Percentiles rank a stretch among this genome's conserved stretches.
Evolutionary conservation across 1,284 basidiomycete genomes (phyloP).

Genomic region (Quambalaria eucalypti): DNA sequence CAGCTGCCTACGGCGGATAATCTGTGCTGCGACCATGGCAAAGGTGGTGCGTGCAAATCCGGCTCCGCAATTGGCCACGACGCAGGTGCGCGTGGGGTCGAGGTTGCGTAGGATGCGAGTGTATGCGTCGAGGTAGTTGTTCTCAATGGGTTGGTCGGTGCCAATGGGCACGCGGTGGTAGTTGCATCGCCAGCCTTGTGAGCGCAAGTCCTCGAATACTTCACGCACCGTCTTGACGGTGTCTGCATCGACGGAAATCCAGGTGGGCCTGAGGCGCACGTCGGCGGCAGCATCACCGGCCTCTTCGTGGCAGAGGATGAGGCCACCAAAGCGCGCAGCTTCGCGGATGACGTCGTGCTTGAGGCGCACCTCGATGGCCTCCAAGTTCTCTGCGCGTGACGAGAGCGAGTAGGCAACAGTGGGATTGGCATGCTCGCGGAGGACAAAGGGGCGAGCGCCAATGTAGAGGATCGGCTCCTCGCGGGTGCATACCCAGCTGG

Average conservation of each 20-base stretch:
- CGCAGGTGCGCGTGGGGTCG: slow-evolving; percentile 69
- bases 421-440: slow-evolving; percentile 83
- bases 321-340: slow-evolving; percentile 72
- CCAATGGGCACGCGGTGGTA: slow-evolving; percentile 76
- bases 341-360: slow-evolving; percentile 92
- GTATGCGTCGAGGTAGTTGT: slow-evolving; percentile 69
- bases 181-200: slow-evolving; percentile 57
- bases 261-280: slow-evolving; percentile 66
- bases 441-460: slow-evolving; percentile 83
- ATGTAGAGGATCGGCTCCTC: slow-evolving; percentile 63
- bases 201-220: slow-evolving; percentile 79
- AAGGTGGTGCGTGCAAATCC: slow-evolving; percentile 94
- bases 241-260: slow-evolving; percentile 78
- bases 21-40: slow-evolving; percentile 86
- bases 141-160: slow-evolving; percentile 41
- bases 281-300: slow-evolving; percentile 51
- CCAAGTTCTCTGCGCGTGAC: slow-evolving; percentile 85
- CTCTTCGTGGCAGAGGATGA: slow-evolving; percentile 88
- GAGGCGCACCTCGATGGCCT: slow-evolving; percentile 76
- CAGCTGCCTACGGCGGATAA: slow-evolving; percentile 77
- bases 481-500: slow-evolving; percentile 53
- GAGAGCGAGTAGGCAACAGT: slow-evolving; percentile 71
- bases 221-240: slow-evolving; percentile 83
- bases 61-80: slow-evolving; percentile 96
- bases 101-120: slow-evolving; percentile 69